Base-by-base conservation (phyloP, 148 eudicot species). In the Rhododendron simsii region DNA sequence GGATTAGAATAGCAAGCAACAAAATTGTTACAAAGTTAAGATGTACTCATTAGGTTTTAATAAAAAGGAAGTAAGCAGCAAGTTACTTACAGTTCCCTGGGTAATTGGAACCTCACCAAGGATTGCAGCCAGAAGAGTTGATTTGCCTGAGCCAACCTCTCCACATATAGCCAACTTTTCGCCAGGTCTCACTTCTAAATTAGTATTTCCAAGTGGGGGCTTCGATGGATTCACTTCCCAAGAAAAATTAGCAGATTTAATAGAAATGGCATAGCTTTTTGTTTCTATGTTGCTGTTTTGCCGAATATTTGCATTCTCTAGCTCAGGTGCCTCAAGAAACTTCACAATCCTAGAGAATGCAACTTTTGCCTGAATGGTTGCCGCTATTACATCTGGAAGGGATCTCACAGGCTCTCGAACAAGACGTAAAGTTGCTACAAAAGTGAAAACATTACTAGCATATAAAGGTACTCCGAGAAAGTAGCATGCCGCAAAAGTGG, bases 141-240 rank as follows among this genome's bases (percentile, higher is more conserved):
- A 94, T 88, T 96, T 96, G 23, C 99, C 99, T 0, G 99, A 95
- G 4, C 99, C 99, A 63, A 96, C 99, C 87, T 96, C 98, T 53
- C 99, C 99, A 87, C 98, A 96, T 33, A 95, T 90, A 55, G 98
- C 99, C 33, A 95, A 84, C 87, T 93, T 96, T 80, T 93, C 91
- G 82, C 98, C 96, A 20, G 84, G 85, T 84, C 82, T 86, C 83
- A 93, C 95, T 86, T 89, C 94, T 84, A 96, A 84, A 87, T 91
- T 92, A 33, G 95, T 89, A 85, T 93, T 89, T 84, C 87, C 87
- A 53, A 95, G 88, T 12, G 95, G 91, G 1, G 93, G 92, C 84
- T 90, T 94, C 61, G 83, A 81, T 8, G 88, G 55, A 87, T 84
- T 91, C 84, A 87, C 91, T 39, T 94, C 94, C 99, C 99, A 96